These are phyloP conservation scores for Candida nemodendra DNA, from an alignment of 805 yeast genomes.

Conservation along the genomic window DNA sequence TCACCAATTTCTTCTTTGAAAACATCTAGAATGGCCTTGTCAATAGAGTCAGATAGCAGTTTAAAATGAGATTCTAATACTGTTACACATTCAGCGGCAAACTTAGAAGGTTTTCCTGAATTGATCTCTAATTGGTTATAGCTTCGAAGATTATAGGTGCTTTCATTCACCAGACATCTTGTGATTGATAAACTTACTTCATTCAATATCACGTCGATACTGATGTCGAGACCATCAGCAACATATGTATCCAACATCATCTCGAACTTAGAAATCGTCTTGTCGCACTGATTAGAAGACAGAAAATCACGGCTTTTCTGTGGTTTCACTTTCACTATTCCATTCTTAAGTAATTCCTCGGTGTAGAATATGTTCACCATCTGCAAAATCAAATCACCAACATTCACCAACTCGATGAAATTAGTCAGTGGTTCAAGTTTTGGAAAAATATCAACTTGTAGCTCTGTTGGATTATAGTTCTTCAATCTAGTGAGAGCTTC, in stretches of 20 bases:
- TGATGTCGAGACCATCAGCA: slow-evolving; percentile 90
- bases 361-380: slow-evolving; percentile 89
- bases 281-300: slow-evolving; percentile 75
- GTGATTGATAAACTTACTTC: slow-evolving; percentile 48
- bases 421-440: slow-evolving; percentile 78
- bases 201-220: slow-evolving; percentile 82
- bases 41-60: slow-evolving; percentile 77
- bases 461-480: slow-evolving; percentile 62
- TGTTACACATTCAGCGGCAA: slow-evolving; percentile 62
- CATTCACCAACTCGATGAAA: slow-evolving; percentile 86
- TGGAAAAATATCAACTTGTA: slow-evolving; percentile 23
- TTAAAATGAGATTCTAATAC: slow-evolving; percentile 70
- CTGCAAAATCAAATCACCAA: slow-evolving; percentile 89
- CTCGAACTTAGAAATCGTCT: slow-evolving; percentile 59
- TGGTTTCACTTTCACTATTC: slow-evolving; percentile 42
- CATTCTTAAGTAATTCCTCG: slow-evolving; percentile 64
- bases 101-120: slow-evolving; percentile 44
- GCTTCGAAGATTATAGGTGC: slow-evolving; percentile 48
- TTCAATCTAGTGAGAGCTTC: slow-evolving; percentile 71
- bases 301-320: slow-evolving; percentile 74
- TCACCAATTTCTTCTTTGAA: slow-evolving; percentile 94
- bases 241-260: slow-evolving; percentile 80
- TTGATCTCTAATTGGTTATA: slow-evolving; percentile 24
- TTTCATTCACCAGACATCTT: slow-evolving; percentile 25
- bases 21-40: slow-evolving; percentile 82